These are phyloP conservation scores for Barnettozyma salicaria DNA, from an alignment of 805 yeast genomes.

Conservation along the genomic window DNA sequence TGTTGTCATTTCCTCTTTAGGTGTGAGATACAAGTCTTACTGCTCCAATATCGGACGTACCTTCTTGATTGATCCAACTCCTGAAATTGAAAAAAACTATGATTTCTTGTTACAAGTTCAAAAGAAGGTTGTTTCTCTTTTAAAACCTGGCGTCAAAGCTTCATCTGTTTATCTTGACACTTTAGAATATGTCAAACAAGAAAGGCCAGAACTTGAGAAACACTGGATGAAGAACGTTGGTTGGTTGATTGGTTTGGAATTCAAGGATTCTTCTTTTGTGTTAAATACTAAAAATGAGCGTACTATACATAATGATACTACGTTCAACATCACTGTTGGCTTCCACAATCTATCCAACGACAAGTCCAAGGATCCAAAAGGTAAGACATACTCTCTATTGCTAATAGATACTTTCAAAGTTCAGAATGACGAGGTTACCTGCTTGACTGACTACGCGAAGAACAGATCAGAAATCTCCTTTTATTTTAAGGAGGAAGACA, in stretches of 20 bases:
- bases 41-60: conserved; percentile 87
- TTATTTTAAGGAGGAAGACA: conserved; percentile 67
- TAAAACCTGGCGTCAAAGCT: conserved; percentile 57
- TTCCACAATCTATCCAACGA: conserved; percentile 55
- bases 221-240: conserved; percentile 78
- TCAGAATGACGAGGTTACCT: conserved; percentile 47
- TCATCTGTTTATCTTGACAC: conserved; percentile 67
- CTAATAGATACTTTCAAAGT: conserved; percentile 79
- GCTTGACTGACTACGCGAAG: conserved; percentile 72
- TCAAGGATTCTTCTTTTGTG: conserved; percentile 71
- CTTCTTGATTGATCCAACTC: conserved; percentile 82
- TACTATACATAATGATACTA: conserved; percentile 61
- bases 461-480: conserved; percentile 71
- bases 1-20: conserved; percentile 76
- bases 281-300: conserved; percentile 70
- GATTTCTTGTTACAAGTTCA: conserved; percentile 70
- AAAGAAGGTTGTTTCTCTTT: conserved; percentile 47
- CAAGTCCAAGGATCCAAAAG: conserved; percentile 39
- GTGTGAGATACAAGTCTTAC: conserved; percentile 81
- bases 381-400: conserved; percentile 61
- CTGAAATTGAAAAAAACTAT: conserved; percentile 71
- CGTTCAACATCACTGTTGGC: conserved; percentile 72
- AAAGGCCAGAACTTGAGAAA: conserved; percentile 57
- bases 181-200: conserved; percentile 49
- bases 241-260: conserved; percentile 84